Evolutionary conservation across 495 filamentous ascomycete species (phyloP).

Genomic region (Xylaria curta): DNA sequence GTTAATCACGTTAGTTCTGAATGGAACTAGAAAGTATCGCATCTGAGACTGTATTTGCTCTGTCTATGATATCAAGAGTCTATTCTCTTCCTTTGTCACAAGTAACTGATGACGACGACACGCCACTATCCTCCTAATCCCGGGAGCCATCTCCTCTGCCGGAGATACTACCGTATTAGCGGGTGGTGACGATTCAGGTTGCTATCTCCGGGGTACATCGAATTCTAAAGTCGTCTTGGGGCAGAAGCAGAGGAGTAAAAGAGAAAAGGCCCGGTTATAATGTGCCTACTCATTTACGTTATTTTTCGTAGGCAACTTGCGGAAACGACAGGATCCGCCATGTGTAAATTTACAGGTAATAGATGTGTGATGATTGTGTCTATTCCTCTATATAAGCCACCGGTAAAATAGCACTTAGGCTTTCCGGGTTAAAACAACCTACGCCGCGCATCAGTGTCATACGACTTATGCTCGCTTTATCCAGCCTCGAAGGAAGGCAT

Average conservation of each 20-base stretch:
- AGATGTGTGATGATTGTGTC: slow-evolving; percentile 1
- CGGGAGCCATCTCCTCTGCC: background rate
- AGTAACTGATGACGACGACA: too few species aligned
- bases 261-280: background rate
- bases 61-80: too few species aligned
- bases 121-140: too few species aligned
- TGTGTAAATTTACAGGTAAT: background rate
- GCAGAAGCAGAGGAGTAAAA: background rate
- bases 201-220: background rate
- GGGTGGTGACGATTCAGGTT: background rate
- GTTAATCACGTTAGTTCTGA: background rate
- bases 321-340: background rate
- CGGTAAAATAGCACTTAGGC: background rate
- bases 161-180: background rate
- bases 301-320: background rate
- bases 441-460: slow-evolving; percentile 16
- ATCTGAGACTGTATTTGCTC: too few species aligned
- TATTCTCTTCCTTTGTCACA: too few species aligned
- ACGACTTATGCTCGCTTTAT: background rate
- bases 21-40: too few species aligned
- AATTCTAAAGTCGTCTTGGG: too few species aligned
- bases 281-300: background rate
- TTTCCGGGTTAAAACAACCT: slow-evolving; percentile 1
- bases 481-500: slow-evolving; percentile 15
- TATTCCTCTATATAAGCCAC: slow-evolving; percentile 22